Percentiles rank a stretch among this genome's conserved stretches.
Conservation (phyloP, 176 grass and related monocot species). For the Chrysopogon serrulatus region DNA sequence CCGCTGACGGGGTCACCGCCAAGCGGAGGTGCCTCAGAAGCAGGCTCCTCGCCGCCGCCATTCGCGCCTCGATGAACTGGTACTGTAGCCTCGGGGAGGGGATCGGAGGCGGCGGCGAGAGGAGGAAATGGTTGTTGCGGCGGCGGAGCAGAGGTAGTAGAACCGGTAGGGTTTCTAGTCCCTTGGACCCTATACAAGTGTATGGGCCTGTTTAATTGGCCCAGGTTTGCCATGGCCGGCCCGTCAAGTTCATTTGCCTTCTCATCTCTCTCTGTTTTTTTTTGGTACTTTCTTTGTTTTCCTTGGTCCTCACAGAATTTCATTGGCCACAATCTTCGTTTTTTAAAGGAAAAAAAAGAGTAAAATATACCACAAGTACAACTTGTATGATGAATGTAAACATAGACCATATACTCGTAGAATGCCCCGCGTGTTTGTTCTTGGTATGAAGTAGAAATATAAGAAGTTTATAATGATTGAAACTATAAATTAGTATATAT, state of each 20-base stretch:
- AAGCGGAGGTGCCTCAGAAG: conserved; percentile 52
- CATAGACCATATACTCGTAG: no score
- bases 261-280: no score
- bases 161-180: not conserved
- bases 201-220: not conserved
- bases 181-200: not conserved
- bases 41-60: conserved; percentile 38
- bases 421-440: no score
- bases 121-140: not conserved
- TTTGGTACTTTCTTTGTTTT: not conserved
- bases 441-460: no score
- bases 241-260: not conserved
- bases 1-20: conserved; percentile 4
- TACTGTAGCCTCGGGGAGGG: not conserved
- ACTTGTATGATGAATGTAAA: not conserved
- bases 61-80: not conserved
- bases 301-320: not conserved
- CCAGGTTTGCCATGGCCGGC: not conserved
- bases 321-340: not conserved
- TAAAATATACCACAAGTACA: not conserved
- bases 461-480: no score
- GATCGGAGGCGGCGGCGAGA: not conserved
- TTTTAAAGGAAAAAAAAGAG: not conserved
- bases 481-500: no score
- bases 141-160: not conserved